Percentiles rank a stretch among this genome's conserved stretches.
Evolutionary conservation across 495 filamentous ascomycete species (phyloP).

Genomic region (Pseudoneurospora amorphoporcata): DNA sequence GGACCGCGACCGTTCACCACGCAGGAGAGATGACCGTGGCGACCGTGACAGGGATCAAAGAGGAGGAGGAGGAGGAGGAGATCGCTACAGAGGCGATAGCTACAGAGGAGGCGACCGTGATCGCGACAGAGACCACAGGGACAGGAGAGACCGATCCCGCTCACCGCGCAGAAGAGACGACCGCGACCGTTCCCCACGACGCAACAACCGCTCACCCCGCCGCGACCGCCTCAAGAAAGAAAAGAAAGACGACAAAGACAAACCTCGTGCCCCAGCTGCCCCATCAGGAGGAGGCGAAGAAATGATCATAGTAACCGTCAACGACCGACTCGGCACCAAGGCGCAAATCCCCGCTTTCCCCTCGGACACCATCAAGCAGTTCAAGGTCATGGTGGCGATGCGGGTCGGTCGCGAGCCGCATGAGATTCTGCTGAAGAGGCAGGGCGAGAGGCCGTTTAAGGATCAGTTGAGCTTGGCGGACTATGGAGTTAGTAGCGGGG

Average conservation of each 20-base stretch:
- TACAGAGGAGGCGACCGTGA: slow-evolving; percentile 5
- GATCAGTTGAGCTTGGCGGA: slow-evolving; percentile 76
- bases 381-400: slow-evolving; percentile 85
- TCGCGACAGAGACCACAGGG: not conserved
- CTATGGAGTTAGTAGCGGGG: slow-evolving; percentile 82
- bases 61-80: slow-evolving; percentile 4
- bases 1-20: slow-evolving; percentile 9
- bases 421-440: slow-evolving; percentile 83
- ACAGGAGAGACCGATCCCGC: not conserved
- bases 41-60: slow-evolving; percentile 15
- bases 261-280: slow-evolving; percentile 12
- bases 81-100: slow-evolving; percentile 1
- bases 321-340: slow-evolving; percentile 85
- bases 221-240: slow-evolving; percentile 17
- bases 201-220: slow-evolving; percentile 14
- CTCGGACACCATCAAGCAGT: slow-evolving; percentile 68
- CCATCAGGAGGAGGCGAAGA: slow-evolving; percentile 43
- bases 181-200: not conserved
- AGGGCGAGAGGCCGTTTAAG: slow-evolving; percentile 87
- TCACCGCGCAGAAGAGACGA: not conserved
- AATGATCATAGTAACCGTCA: slow-evolving; percentile 88
- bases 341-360: slow-evolving; percentile 79
- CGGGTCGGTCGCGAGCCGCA: slow-evolving; percentile 77
- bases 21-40: slow-evolving; percentile 7
- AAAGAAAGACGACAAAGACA: not conserved